A percentile compares a stretch with the other conserved stretches of the same genome.
Evolutionary conservation across 169 alveolate genomes (phyloP).

Genomic region (Cryptosporidium ubiquitum): DNA sequence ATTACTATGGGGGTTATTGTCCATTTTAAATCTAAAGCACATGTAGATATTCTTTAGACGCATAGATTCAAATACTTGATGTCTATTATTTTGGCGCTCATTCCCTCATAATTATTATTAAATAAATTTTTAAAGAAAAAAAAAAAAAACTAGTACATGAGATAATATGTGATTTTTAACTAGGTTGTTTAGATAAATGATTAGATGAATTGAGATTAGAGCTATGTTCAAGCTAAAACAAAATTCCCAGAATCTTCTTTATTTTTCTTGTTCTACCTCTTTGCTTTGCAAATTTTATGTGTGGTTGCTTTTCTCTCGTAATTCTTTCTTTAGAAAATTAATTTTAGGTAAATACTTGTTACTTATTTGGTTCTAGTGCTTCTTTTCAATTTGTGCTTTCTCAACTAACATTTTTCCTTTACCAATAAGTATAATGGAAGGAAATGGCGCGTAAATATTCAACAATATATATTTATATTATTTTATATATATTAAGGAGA

Average conservation of each 20-base stretch:
- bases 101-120: not conserved
- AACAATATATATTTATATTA: too few relatives aligned
- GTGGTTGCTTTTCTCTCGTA: not conserved
- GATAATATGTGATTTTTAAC: not conserved
- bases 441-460: not conserved
- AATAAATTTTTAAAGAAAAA: not conserved
- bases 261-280: not conserved
- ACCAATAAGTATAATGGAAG: too few relatives aligned
- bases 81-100: conserved; percentile 22
- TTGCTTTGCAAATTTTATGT: too few relatives aligned
- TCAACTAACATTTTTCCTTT: too few relatives aligned
- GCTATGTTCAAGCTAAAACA: not conserved
- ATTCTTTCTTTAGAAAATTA: not conserved
- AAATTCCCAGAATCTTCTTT: not conserved
- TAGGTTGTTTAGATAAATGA: too few relatives aligned
- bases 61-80: conserved; percentile 60
- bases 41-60: conserved; percentile 75
- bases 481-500: too few relatives aligned
- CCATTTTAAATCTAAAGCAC: conserved; percentile 57
- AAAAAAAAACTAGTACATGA: not conserved
- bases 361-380: too few relatives aligned
- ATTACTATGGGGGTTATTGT: conserved; percentile 22
- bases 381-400: too few relatives aligned
- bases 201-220: too few relatives aligned
- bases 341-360: too few relatives aligned